Evolutionary conservation across 208 protist species (phyloP).

Genomic region (Leishmania lainsoni): DNA sequence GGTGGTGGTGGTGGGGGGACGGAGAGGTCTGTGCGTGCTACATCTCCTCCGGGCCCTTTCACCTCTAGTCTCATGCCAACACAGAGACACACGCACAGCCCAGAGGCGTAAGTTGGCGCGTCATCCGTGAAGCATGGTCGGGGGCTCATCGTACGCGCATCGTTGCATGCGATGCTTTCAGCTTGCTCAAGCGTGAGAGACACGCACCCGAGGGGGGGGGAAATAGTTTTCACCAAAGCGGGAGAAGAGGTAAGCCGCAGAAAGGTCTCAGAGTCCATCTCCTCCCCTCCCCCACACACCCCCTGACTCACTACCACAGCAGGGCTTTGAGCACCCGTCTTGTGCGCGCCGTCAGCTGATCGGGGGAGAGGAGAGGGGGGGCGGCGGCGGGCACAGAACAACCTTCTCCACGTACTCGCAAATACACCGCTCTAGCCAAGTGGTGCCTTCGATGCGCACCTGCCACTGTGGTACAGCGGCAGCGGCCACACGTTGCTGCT

Average conservation of each 20-base stretch:
- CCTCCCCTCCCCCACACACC: background rate
- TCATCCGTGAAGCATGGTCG: background rate
- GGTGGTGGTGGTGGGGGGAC: too few species aligned
- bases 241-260: background rate
- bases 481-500: background rate
- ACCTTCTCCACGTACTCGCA: constrained; percentile 47
- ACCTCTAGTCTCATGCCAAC: background rate
- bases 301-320: background rate
- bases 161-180: background rate
- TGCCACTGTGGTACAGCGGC: background rate
- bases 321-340: background rate
- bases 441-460: constrained; percentile 40
- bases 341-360: background rate
- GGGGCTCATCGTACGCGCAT: background rate
- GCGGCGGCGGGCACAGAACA: constrained; percentile 12
- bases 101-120: background rate
- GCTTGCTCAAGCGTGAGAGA: background rate
- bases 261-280: background rate
- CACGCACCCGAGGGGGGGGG: background rate
- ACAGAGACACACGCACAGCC: background rate
- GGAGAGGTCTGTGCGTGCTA: too few species aligned
- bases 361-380: background rate
- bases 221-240: background rate
- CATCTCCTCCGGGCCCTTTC: background rate
- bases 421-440: constrained; percentile 48